phyloP scores from a whole-genome alignment of 768 basidiomycete genomes.

The Termitomyces sp. region DNA sequence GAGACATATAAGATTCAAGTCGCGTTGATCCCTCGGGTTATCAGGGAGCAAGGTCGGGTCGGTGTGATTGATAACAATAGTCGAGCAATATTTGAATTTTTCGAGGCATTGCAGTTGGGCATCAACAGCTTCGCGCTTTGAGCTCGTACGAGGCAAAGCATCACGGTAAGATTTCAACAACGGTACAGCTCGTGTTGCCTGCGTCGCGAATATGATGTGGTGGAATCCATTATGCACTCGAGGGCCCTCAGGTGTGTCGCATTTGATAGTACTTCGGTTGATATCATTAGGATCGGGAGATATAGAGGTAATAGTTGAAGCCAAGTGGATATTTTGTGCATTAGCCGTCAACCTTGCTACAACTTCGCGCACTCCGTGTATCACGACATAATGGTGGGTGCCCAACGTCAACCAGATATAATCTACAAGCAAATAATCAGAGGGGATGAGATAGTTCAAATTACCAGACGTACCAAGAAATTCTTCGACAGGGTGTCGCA shows the following conservation, averaged over 20 bases:
- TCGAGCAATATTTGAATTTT: slow-evolving; percentile 47
- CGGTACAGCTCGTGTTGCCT: slow-evolving; percentile 57
- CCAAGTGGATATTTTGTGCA: slow-evolving; percentile 49
- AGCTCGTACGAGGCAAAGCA: slow-evolving; percentile 23
- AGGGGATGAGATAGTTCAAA: neutral
- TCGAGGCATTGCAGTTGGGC: slow-evolving; percentile 43
- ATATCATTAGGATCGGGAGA: slow-evolving; percentile 28
- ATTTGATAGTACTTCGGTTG: slow-evolving; percentile 32
- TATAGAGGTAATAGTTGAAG: slow-evolving; percentile 44
- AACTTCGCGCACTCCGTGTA: slow-evolving; percentile 54
- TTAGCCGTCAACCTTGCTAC: slow-evolving; percentile 41
- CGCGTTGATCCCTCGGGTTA: slow-evolving; percentile 43
- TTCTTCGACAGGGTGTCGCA: slow-evolving; percentile 55
- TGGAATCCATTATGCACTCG: slow-evolving; percentile 44
- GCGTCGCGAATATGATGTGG: slow-evolving; percentile 69
- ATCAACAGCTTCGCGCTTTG: slow-evolving; percentile 25
- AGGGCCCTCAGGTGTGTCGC: slow-evolving; percentile 21
- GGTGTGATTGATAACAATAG: slow-evolving; percentile 68
- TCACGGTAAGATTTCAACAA: slow-evolving; percentile 44
- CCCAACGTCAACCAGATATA: slow-evolving; percentile 67
- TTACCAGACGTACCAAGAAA: slow-evolving; percentile 47
- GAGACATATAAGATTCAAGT: slow-evolving; percentile 55
- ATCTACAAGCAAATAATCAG: slow-evolving; percentile 31
- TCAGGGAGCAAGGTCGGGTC: slow-evolving; percentile 55
- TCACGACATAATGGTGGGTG: slow-evolving; percentile 64